Evolutionary conservation across 2,329 filamentous ascomycete genomes (phyloP), one percentile per base, ranked within the genome.

Genomic region (Zelopaecilomyces penicillatus): DNA sequence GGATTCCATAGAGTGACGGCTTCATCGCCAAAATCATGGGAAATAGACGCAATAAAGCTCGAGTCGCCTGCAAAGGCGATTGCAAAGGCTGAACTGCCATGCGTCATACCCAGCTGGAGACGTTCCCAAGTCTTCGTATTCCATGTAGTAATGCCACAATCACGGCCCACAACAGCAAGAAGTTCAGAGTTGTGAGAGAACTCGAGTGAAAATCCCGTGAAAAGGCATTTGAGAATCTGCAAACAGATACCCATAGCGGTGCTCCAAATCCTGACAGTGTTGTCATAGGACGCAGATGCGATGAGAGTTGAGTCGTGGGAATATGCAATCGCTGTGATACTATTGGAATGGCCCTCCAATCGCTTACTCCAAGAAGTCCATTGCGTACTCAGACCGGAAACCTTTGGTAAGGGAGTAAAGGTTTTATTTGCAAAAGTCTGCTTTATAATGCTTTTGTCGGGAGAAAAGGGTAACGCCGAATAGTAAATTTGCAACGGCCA

Each of bases 401-500:
- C 19, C 19, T 19, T 19, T 19, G 19, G 19, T 3, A 19, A 2
- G 19, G 27, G n/a, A 5, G 37, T 26, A 30, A 39, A 30, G 9
- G 6, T 6, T n/a, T 28, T n/a, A 4, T 30, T 11, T 2, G 19
- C 32, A 29, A 42, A 45, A 9, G 26, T 30, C 5, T 32, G 30
- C 19, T 39, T 29, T 27, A 50, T 42, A 5, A 48, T 41, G 31
- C 48, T 48, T 6, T 30, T 41, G 19, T 41, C 19, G 11, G 48
- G 48, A 2, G 45, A 37, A 33, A 50, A 50, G 3, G 43, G 6
- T 4, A 50, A 31, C 5, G 30, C 43, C 2, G 48, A 48, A 10
- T 37, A 43, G 34, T 50, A 50, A 12, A 46, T 11, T 30, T 50
- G 48, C 5, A 50, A 40, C 6, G 48, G 48, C 9, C 31, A 27